Evolutionary conservation across 805 yeast species (phyloP), one percentile per base, ranked within the genome.

Genomic region (Starmerella tilneyi): DNA sequence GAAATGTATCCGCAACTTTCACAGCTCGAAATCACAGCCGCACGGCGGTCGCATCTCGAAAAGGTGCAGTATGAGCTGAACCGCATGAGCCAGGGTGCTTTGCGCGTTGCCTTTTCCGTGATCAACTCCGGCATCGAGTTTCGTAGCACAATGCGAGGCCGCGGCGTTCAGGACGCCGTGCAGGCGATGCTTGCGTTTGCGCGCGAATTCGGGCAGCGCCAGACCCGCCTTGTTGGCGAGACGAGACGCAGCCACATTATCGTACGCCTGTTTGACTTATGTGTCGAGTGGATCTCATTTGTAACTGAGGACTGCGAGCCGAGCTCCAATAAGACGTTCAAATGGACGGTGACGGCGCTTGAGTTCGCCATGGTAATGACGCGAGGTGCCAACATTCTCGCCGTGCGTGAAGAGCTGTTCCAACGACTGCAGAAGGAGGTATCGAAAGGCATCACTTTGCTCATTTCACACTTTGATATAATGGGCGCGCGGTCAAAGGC

Each of bases 301-400:
- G 77, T 92, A 22, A 85, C 89, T 49, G 96, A 92, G 62, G 96
- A 89, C 58, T 92, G 98, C 66, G 78, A 79, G 13, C 95, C 96
- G 1, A 81, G 94, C 0, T 96, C 89, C 54, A 74, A 81, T 45
- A 82, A 79, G 56, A 89, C 97, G 0, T 92, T 92, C 59, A 71
- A 94, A 56, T 92, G 96, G 96, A 85, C 96, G 63, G 97, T 92
- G 20, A 72, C 84, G 12, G 97, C 98, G 0, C 70, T 92, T 55
- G 98, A 92, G 59, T 89, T 85, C 70, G 94, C 95, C 0, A 85
- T 86, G 94, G 85, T 81, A 54, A 79, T 89, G 75, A 86, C 96
- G 0, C 73, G 81, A 42, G 96, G 96, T 1, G 82, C 82, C 59
- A 88, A 89, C 58, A 86, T 92, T 32, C 66, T 89, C 43, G 81